phyloP scores from a whole-genome alignment of 345 rosid genomes.

The Eucalyptus tenuipes region DNA sequence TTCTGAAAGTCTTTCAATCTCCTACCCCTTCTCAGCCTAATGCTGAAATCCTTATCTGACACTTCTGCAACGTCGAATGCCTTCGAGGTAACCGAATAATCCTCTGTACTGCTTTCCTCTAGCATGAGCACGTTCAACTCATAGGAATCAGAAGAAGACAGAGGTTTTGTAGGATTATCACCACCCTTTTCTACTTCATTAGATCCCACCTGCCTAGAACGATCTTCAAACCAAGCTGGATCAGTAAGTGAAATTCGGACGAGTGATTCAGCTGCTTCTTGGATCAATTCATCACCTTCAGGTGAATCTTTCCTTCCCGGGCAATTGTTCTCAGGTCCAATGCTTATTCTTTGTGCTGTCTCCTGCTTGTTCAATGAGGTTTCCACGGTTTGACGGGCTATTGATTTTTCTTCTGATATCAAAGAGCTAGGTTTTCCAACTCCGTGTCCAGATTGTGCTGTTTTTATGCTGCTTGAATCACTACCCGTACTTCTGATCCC shows the following conservation, averaged over 20 bases:
- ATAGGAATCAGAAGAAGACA: conserved; percentile 41
- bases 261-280: conserved; percentile 56
- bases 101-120: conserved; percentile 32
- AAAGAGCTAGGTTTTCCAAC: neutral
- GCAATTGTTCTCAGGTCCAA: neutral
- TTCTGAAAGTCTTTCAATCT: conserved; percentile 74
- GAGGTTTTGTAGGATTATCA: conserved; percentile 7
- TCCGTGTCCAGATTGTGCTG: neutral
- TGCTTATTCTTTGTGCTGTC: neutral
- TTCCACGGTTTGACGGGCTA: neutral
- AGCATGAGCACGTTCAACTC: conserved; percentile 41
- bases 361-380: conserved; percentile 4
- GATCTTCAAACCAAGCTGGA: conserved; percentile 5
- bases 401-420: neutral
- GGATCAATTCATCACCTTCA: conserved; percentile 15
- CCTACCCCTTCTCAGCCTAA: conserved; percentile 64
- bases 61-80: conserved; percentile 24
- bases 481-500: neutral
- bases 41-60: conserved; percentile 31
- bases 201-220: conserved; percentile 1
- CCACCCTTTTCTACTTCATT: conserved; percentile 6
- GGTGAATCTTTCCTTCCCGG: conserved; percentile 2
- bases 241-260: conserved; percentile 19
- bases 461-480: conserved; percentile 17
- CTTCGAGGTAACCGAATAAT: conserved; percentile 40